These are phyloP conservation scores for Xylaria sp. DNA, from an alignment of 2,329 filamentous ascomycete genomes.

Conservation along the genomic window DNA sequence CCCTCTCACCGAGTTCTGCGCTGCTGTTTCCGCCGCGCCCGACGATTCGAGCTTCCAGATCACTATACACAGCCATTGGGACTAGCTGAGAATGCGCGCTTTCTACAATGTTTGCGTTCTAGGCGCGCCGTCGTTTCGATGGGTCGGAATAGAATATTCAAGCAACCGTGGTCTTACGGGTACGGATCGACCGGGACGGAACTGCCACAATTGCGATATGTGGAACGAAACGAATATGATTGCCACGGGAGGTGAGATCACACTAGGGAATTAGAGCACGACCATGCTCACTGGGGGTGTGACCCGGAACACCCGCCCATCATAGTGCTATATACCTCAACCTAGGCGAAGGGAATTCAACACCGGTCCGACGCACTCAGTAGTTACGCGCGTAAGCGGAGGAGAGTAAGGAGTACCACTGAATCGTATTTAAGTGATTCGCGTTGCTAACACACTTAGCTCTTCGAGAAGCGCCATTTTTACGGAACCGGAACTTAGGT, in stretches of 20 bases:
- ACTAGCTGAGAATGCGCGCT: conserved; percentile 9
- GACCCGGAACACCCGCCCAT: conserved; percentile 36
- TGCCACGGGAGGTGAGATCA: conserved; percentile 32
- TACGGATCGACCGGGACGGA: conserved; percentile 20
- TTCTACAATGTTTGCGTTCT: conserved; percentile 40
- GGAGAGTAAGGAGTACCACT: conserved; percentile 32
- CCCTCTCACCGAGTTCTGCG: conserved; percentile 37
- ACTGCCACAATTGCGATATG: conserved; percentile 34
- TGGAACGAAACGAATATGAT: conserved; percentile 38
- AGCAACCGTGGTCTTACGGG: conserved; percentile 35
- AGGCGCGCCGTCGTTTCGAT: conserved; percentile 37
- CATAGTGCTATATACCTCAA: conserved; percentile 37
- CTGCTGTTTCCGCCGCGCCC: conserved; percentile 36
- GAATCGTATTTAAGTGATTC: neutral
- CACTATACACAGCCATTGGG: conserved; percentile 37
- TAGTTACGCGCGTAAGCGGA: conserved; percentile 35
- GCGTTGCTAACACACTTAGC: conserved; percentile 16
- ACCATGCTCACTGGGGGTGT: conserved; percentile 15
- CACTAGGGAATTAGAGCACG: neutral
- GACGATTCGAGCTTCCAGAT: conserved; percentile 42
- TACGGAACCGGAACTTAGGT: conserved; percentile 20
- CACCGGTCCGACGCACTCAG: conserved; percentile 29
- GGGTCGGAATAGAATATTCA: conserved; percentile 34
- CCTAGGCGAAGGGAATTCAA: conserved; percentile 36
- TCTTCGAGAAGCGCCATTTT: conserved; percentile 32